Evolutionary conservation across 495 filamentous ascomycete species (phyloP), one percentile per base, ranked within the genome.

Genomic region (Penicillium soppii): DNA sequence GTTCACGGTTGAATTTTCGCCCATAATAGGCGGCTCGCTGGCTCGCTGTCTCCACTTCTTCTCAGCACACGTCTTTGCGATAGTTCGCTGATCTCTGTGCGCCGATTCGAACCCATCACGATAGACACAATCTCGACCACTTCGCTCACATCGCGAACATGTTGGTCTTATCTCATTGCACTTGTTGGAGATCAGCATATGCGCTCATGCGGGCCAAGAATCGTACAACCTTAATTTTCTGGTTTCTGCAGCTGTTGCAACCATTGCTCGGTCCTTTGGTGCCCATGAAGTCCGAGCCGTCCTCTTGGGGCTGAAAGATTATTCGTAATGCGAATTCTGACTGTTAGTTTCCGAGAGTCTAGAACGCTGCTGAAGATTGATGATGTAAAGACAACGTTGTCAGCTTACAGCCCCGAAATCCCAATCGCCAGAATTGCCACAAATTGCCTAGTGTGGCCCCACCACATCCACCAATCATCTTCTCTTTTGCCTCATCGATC

Each of bases 11-110:
- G 35, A 13, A 17, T 23, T 35, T 3, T 32, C 29, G 10, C 29
- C 3, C 10, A 12, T 7, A 12, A 12, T 12, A 10, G 29, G 13
- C 29, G 29, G 29, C 1, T 33, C 16, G 22, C 49, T 49, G 10
- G 49, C 43, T 12, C 54, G 48, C 33, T 50, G 49, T n/a, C 54
- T 44, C 54, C 54, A 57, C 41, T 53, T 53, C 19, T 33, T 53
- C 1, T 13, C 40, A 8, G 49, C 54, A 12, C 33, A 35, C 5
- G 30, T 7, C 23, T 57, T 45, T 2, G 54, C 54, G 16, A 37
- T 5, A n/a, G 15, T 45, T 36, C 48, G 48, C 26, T 57, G 54
- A 38, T 57, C 45, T 21, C 54, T 38, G 26, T 57, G 54, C 9
- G 53, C 23, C 5, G 44, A 40, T 13, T 53, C 50, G 15, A 57